Percentiles rank a stretch among this genome's conserved stretches.
These are phyloP conservation scores for Jacaranda copaia DNA, from an alignment of 257 asterid species.

Conservation along the genomic window DNA sequence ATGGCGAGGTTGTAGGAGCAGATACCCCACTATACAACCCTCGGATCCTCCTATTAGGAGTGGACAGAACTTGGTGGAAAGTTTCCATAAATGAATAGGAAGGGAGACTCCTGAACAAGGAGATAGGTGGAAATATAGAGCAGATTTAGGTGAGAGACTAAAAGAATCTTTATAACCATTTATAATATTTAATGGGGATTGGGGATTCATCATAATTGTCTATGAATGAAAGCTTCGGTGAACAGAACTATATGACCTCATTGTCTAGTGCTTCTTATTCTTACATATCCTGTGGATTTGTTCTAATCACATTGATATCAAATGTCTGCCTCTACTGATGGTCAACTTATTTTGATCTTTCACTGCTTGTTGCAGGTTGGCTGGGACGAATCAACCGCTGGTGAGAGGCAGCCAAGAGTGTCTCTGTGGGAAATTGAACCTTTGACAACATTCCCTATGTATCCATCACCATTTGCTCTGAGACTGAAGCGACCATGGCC, in stretches of 20 bases:
- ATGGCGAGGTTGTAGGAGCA: no score
- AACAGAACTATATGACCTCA: not conserved
- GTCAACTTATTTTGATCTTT: not conserved
- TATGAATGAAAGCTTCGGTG: no score
- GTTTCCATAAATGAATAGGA: no score
- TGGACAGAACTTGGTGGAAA: no score
- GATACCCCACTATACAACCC: no score
- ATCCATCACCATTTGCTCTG: slow-evolving; percentile 55
- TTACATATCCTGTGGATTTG: not conserved
- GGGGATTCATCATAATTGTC: no score
- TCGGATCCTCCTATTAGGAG: no score
- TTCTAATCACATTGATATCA: not conserved
- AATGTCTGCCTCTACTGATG: not conserved
- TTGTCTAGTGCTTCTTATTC: not conserved
- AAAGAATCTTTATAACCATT: no score
- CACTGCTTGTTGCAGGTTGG: slow-evolving; percentile 50
- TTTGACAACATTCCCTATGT: slow-evolving; percentile 61
- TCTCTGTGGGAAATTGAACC: slow-evolving; percentile 72
- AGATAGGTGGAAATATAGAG: no score
- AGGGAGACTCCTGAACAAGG: no score
- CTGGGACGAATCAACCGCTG: slow-evolving; percentile 70
- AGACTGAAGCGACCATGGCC: slow-evolving; percentile 66
- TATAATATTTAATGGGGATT: no score
- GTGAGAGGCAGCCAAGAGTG: slow-evolving; percentile 63
- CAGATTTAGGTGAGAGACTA: no score